phyloP scores from a whole-genome alignment of 2,329 filamentous ascomycete genomes.

The Neonectria hederae region DNA sequence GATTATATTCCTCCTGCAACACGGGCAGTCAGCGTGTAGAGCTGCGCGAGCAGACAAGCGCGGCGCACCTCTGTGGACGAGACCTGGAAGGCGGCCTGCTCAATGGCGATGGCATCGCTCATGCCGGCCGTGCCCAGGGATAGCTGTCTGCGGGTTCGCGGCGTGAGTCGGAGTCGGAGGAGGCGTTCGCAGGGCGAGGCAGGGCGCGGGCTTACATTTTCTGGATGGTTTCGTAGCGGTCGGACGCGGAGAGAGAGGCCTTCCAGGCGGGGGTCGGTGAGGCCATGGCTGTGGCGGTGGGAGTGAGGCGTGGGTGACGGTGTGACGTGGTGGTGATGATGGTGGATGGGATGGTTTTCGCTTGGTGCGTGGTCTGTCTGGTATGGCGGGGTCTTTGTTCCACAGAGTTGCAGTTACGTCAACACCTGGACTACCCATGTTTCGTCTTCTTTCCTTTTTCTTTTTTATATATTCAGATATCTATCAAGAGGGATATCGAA shows the following conservation, averaged over 20 bases:
- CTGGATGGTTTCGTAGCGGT: conserved; percentile 71
- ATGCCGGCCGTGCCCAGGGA: conserved; percentile 44
- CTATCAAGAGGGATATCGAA: background rate
- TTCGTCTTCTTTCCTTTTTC: too few relatives aligned
- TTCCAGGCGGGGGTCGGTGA: conserved; percentile 56
- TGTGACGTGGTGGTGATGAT: conserved; percentile 7
- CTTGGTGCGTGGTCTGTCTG: background rate
- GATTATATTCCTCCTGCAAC: conserved; percentile 64
- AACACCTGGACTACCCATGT: background rate
- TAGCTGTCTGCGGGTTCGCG: conserved; percentile 46
- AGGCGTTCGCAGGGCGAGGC: too few relatives aligned
- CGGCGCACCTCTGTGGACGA: conserved; percentile 66
- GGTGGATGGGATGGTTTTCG: background rate
- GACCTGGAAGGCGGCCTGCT: conserved; percentile 69
- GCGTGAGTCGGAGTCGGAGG: too few relatives aligned
- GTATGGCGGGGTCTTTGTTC: background rate
- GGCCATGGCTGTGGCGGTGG: conserved; percentile 23
- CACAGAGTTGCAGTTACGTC: background rate
- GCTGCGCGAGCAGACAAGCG: conserved; percentile 21
- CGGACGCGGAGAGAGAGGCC: conserved; percentile 62
- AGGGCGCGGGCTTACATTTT: too few relatives aligned
- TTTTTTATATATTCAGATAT: too few relatives aligned
- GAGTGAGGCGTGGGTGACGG: background rate
- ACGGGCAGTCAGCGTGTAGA: conserved; percentile 37
- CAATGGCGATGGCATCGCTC: conserved; percentile 68